Conservation (phyloP, 1,284 basidiomycete species). For the Caloboletus inedulis region DNA sequence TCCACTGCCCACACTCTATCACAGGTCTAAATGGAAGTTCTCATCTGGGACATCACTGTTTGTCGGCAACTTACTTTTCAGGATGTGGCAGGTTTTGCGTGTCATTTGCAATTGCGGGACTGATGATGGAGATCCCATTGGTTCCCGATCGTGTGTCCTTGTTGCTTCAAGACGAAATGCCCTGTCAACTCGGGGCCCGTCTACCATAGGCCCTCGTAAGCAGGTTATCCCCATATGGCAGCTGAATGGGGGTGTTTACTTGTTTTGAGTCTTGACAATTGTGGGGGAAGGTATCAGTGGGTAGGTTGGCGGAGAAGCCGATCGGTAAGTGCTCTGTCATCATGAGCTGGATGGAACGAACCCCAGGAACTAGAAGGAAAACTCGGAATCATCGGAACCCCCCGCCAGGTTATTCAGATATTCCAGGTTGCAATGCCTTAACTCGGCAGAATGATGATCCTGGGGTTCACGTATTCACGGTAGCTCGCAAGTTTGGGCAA, state of each 20-base stretch:
- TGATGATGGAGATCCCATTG: not conserved
- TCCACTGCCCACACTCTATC: not conserved
- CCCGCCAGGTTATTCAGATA: not conserved
- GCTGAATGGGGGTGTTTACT: not conserved
- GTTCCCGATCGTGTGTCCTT: not conserved
- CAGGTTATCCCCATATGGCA: not conserved
- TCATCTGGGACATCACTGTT: not conserved
- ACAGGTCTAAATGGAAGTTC: not conserved
- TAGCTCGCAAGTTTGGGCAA: no score
- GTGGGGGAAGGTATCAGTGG: not conserved
- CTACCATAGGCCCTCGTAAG: not conserved
- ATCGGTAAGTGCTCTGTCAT: not conserved
- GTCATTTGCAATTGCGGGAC: not conserved
- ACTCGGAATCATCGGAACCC: not conserved
- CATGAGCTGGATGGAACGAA: not conserved
- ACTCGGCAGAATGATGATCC: not conserved
- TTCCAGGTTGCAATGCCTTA: not conserved
- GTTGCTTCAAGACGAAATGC: not conserved
- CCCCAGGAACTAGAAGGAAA: not conserved
- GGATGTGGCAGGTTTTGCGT: not conserved
- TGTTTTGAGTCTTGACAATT: constrained; percentile 1
- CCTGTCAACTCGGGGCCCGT: not conserved
- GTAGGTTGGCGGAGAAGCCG: not conserved
- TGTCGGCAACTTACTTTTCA: not conserved
- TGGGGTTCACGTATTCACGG: not conserved